Conservation (phyloP, 169 alveolate species). For the Plasmodium cynomolgi region DNA sequence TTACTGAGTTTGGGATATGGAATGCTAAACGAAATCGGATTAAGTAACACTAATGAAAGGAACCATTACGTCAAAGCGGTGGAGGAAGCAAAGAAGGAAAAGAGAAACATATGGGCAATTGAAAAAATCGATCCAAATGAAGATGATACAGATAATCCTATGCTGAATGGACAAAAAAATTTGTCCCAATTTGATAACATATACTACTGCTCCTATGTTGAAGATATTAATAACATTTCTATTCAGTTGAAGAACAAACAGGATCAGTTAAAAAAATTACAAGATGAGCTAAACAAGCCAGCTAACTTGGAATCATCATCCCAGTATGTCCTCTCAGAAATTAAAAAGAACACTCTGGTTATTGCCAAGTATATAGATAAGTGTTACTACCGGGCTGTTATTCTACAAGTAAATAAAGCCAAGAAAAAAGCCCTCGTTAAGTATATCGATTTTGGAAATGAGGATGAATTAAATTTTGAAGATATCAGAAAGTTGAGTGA, state of each 20-base stretch:
- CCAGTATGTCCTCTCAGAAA: not conserved
- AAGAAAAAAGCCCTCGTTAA: slow-evolving; percentile 56
- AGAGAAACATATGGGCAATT: slow-evolving; percentile 68
- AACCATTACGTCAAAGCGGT: slow-evolving; percentile 63
- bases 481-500: slow-evolving; percentile 55
- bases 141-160: not conserved
- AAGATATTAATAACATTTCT: slow-evolving; percentile 57
- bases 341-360: slow-evolving; percentile 58
- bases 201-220: slow-evolving; percentile 65
- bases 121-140: slow-evolving; percentile 3
- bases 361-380: slow-evolving; percentile 67
- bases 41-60: slow-evolving; percentile 57
- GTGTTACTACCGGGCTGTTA: slow-evolving; percentile 51
- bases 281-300: slow-evolving; percentile 46
- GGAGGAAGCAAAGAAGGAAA: slow-evolving; percentile 68
- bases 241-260: slow-evolving; percentile 63
- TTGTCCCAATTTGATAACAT: slow-evolving; percentile 40
- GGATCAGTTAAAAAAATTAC: slow-evolving; percentile 50
- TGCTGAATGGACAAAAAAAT: slow-evolving; percentile 17
- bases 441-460: slow-evolving; percentile 73
- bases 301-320: slow-evolving; percentile 11
- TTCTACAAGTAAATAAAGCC: slow-evolving; percentile 44
- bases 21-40: slow-evolving; percentile 47
- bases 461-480: slow-evolving; percentile 45
- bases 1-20: slow-evolving; percentile 63